Evolutionary conservation across 805 yeast genomes (phyloP), one percentile per base, ranked within the genome.

Genomic region (Wickerhamiella alocasiicola): DNA sequence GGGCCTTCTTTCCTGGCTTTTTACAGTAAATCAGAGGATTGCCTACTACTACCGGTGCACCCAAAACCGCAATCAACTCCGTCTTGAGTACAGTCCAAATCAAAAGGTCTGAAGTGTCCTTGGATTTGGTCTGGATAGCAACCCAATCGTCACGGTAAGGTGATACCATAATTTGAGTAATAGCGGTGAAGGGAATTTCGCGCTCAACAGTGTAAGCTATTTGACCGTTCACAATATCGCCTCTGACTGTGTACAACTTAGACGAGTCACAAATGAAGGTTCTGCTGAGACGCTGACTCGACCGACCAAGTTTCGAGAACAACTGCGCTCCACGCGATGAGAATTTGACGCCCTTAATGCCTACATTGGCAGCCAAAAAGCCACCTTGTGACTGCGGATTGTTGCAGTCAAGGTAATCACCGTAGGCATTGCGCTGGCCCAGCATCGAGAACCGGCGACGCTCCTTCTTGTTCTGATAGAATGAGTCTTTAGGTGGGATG

Each of bases 341-440:
- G 54, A 88, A 91, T 2, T 76, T 54, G n/a, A 84, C 77, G 12
- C 80, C 95, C 13, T 63, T 64, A 31, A 91, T 72, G 4, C 87
- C 84, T 9, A 74, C 71, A 42, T 79, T 76, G 39, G 70, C 72
- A 46, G 75, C 69, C 39, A 91, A 64, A 54, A 78, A 84, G 23
- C 77, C 74, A 41, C 98, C 98, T 56, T 59, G 72, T 3, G 82
- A 74, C 32, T 81, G 82, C 18, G 70, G 57, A 49, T 78, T 81
- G 61, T 84, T 87, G 54, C 94, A 81, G 12, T 77, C 82, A 46
- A 91, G 63, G 52, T 91, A 91, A 59, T 91, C 98, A n/a, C 97
- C 98, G 77, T 81, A 72, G 51, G 72, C 93, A 5, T 88, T 78
- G 51, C 98, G 72, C 40, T 78, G 80, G 0, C 97, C 97, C 31